These are phyloP conservation scores for Beta lomatogona DNA, from an alignment of 179 eudicot genomes.

Conservation along the genomic window DNA sequence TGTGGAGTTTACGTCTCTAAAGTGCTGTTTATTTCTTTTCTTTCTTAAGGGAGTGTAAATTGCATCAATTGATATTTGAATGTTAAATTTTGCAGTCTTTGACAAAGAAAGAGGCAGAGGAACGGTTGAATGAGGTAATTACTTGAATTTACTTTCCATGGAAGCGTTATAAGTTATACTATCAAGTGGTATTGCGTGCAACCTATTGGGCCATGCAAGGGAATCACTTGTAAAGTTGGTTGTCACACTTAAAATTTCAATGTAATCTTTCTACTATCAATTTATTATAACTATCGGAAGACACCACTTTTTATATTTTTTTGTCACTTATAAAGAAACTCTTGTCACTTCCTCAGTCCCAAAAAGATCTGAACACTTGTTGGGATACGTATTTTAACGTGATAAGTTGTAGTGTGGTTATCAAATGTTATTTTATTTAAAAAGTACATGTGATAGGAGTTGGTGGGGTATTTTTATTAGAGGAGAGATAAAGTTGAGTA, in stretches of 20 bases:
- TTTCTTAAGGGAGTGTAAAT: conserved; percentile 1
- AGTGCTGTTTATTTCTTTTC: neutral
- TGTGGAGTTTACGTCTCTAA: neutral
- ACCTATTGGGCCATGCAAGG: neutral
- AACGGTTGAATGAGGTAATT: conserved; percentile 73
- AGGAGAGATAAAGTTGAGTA: too few relatives aligned
- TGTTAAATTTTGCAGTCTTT: conserved; percentile 54
- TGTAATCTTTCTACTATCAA: neutral
- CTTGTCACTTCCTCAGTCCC: too few relatives aligned
- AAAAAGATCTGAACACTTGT: too few relatives aligned
- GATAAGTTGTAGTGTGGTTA: too few relatives aligned
- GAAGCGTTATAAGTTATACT: neutral
- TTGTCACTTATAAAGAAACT: too few relatives aligned
- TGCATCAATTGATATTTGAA: neutral
- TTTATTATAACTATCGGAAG: neutral
- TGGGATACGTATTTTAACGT: too few relatives aligned
- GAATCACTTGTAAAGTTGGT: neutral
- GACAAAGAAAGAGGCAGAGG: conserved; percentile 91
- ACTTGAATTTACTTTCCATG: conserved; percentile 2
- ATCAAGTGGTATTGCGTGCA: neutral
- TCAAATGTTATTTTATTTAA: too few relatives aligned
- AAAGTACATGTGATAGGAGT: too few relatives aligned
- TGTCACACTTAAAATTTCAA: neutral
- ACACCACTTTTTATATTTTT: neutral
- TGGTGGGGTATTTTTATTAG: too few relatives aligned